Percentiles rank a stretch among this genome's conserved stretches.
Conservation (phyloP, 2,329 filamentous ascomycete species). For the Reticulascus tulasneorum region DNA sequence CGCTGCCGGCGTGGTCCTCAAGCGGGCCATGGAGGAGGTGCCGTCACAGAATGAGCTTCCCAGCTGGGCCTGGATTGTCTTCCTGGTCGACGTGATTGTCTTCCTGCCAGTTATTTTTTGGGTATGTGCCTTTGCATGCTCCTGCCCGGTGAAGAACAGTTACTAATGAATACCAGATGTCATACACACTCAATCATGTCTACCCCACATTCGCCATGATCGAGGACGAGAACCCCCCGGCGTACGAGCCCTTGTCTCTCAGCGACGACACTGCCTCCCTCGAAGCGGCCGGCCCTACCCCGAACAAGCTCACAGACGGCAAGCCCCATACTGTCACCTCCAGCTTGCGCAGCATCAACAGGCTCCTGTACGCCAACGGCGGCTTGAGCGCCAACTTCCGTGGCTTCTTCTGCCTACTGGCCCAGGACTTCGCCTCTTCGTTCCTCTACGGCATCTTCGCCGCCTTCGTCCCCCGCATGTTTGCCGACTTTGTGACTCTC, state of each 20-base stretch:
- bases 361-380: constrained; percentile 55
- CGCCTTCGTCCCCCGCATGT: constrained; percentile 36
- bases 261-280: constrained; percentile 33
- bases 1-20: constrained; percentile 18
- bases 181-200: constrained; percentile 47
- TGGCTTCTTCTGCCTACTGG: constrained; percentile 53
- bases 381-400: constrained; percentile 67
- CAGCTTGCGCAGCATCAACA: constrained; percentile 47
- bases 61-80: constrained; percentile 34
- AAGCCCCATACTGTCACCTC: constrained; percentile 41
- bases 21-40: constrained; percentile 29
- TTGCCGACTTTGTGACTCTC: constrained; percentile 48
- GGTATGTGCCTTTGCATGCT: constrained; percentile 35
- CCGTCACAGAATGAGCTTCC: constrained; percentile 26
- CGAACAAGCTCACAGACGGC: constrained; percentile 21
- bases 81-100: constrained; percentile 36
- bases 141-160: neutral
- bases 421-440: constrained; percentile 28
- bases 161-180: constrained; percentile 29
- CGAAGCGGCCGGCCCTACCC: constrained; percentile 24
- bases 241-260: constrained; percentile 48
- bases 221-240: constrained; percentile 53
- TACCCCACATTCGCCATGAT: constrained; percentile 54
- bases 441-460: constrained; percentile 42
- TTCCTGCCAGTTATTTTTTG: constrained; percentile 41